These are phyloP conservation scores for Kazachstania kunashirensis DNA, from an alignment of 805 yeast species.

Conservation along the genomic window DNA sequence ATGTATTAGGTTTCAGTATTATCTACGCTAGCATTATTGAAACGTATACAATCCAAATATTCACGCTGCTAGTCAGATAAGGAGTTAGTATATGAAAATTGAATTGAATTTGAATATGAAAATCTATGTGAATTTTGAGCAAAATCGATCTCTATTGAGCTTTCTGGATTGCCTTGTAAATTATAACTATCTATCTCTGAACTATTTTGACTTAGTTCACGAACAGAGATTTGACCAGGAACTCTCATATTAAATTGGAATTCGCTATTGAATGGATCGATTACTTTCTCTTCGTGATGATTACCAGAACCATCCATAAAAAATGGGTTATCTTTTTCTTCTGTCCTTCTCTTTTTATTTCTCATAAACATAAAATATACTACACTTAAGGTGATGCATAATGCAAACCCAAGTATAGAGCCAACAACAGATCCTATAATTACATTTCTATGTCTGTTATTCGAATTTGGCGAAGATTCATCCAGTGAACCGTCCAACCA, in stretches of 20 bases:
- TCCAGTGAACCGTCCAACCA: slow-evolving; percentile 4
- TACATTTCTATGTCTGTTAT: not conserved
- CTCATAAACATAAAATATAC: not conserved
- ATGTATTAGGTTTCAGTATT: too few relatives aligned
- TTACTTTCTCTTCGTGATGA: not conserved
- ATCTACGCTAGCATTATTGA: too few relatives aligned
- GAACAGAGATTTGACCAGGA: slow-evolving; percentile 1
- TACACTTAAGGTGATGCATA: not conserved
- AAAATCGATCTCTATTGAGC: not conserved
- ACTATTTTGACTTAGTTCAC: not conserved
- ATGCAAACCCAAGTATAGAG: not conserved
- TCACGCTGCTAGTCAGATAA: too few relatives aligned
- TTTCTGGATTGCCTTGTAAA: not conserved
- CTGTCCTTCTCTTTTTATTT: not conserved
- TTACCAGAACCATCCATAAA: not conserved
- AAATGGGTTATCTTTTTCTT: not conserved
- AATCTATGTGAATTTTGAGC: not conserved
- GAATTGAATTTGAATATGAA: slow-evolving; percentile 1
- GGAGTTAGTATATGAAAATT: too few relatives aligned
- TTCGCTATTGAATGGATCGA: slow-evolving; percentile 5
- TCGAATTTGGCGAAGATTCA: not conserved
- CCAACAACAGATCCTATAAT: slow-evolving; percentile 5
- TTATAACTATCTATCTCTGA: not conserved
- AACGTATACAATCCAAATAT: too few relatives aligned
- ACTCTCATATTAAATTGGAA: slow-evolving; percentile 3